Base-by-base conservation (phyloP, 805 yeast species). In the Yarrowia sp. region DNA sequence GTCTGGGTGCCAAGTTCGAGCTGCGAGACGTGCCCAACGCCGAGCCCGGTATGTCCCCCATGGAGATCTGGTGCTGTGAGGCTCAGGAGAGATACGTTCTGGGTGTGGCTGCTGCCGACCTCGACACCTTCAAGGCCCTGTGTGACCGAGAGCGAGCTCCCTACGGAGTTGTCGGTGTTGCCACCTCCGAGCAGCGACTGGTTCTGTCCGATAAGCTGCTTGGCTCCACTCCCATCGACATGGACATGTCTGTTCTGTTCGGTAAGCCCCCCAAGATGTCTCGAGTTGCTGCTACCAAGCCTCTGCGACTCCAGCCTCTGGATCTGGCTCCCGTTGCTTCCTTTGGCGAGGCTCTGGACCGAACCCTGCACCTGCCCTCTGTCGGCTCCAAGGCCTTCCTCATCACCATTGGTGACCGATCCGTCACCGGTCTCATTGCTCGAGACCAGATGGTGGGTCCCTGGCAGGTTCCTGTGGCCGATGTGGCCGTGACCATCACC, bases 1-100 rank as follows among this genome's bases (percentile, higher is more conserved):
- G 90, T 72, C 84, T 95, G 71, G 99, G 99, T 78, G 99, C 97
- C 38, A 84, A 78, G 72, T 95, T 95, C 72, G 97, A 95, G 79
- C 84, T 95, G 72, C 87, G 99, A 80, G 90, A 93, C 69, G 89
- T 95, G 69, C 86, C 97, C 69, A 89, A 92, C 45, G 85, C 92
- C 72, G 99, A 95, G 79, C 97, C 97, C 61, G 97, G 98, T 70
- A 92, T 95, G 98, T 94, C 98, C 5, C 98, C 99, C 69, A 91
- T 95, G 97, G 99, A 95, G 82, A 92, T 95, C 72, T 95, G 99
- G 99, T 95, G 99, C 86, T 94, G 97, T 75, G 99, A 95, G 81
- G 95, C 98, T 2, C 99, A 95, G 82, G 99, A 95, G 80, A 88
- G 99, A 79, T 95, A 93, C 75, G 99, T 95, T 32, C 80, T 95